Evolutionary conservation across 441 rosid species (phyloP), one percentile per base, ranked within the genome.

Genomic region (Iberis amara): DNA sequence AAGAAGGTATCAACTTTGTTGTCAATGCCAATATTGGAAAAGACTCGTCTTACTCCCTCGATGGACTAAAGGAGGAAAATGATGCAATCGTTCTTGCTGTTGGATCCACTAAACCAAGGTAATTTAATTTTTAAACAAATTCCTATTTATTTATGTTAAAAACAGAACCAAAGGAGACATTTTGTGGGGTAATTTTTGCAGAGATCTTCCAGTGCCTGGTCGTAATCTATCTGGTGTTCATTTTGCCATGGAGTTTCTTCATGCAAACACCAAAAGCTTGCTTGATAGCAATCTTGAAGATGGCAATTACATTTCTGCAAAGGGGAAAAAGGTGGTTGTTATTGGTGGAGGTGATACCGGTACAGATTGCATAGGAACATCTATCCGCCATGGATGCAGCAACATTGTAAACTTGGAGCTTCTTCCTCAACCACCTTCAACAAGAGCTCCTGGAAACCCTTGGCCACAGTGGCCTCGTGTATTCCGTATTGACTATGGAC

Each of bases 381-480:
- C 99, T 5, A 82, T 94, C 61, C 89, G 99, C 11, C 99, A 94
- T 70, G 98, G 97, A 36, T 94, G 98, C 61, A 77, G 46, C 55
- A 76, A 65, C 59, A n/a, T 94, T 2, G 79, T 86, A 30, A 94
- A 94, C 72, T 76, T 94, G 5, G 99, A 94, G 81, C 97, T 94
- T 65, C 90, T 90, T 52, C 89, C 99, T 32, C 77, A 79, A 74
- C 98, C 99, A 14, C 98, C 99, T 10, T 57, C 32, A 64, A 72
- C 73, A 5, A 82, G 99, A 73, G 96, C 96, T 57, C 86, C 96
- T 11, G 96, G 97, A 68, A 94, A 94, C 77, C 99, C 98, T 18
- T 94, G 99, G 99, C 99, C 99, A 68, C 78, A 94, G 99, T 94
- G 99, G 99, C 99, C 99, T 58, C 86, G 96, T 6, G 32, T 86